phyloP scores from a whole-genome alignment of 257 asterid species.

The Lantana camara region DNA sequence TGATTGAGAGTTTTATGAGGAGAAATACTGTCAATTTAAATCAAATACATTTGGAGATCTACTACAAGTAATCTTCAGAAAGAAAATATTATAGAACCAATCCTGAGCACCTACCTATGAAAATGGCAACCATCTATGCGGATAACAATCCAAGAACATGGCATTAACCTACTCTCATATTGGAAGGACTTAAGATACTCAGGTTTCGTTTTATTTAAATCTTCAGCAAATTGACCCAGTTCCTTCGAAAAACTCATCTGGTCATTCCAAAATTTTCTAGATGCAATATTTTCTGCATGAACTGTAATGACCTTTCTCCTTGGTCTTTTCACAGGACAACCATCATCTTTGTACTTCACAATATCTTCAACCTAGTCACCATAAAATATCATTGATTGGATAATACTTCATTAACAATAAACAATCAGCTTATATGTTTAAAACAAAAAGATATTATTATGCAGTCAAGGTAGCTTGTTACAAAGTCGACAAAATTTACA shows the following conservation, averaged over 20 bases:
- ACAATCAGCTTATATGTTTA: not conserved
- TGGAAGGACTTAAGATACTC: constrained; percentile 70
- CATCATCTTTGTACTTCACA: constrained; percentile 68
- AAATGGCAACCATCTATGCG: constrained; percentile 95
- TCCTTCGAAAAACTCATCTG: constrained; percentile 51
- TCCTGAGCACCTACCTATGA: constrained; percentile 61
- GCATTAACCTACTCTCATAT: constrained; percentile 59
- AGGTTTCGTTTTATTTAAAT: constrained; percentile 51
- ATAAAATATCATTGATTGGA: not conserved
- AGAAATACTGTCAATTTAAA: too few species aligned
- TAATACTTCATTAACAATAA: constrained; percentile 11
- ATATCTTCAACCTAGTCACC: constrained; percentile 59
- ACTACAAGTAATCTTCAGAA: not conserved
- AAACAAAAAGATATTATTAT: too few species aligned
- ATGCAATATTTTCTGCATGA: constrained; percentile 66
- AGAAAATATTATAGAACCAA: not conserved
- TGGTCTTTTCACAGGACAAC: constrained; percentile 66
- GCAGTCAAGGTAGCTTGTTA: not conserved
- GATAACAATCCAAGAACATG: constrained; percentile 74
- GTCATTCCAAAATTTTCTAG: constrained; percentile 73
- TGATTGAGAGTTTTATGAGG: too few species aligned
- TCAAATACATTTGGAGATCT: not conserved
- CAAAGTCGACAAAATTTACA: not conserved
- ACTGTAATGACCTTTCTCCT: constrained; percentile 51
- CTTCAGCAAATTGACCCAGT: constrained; percentile 58